Evolutionary conservation across 805 yeast genomes (phyloP), one percentile per base, ranked within the genome.

Genomic region (Candida gorgasii): DNA sequence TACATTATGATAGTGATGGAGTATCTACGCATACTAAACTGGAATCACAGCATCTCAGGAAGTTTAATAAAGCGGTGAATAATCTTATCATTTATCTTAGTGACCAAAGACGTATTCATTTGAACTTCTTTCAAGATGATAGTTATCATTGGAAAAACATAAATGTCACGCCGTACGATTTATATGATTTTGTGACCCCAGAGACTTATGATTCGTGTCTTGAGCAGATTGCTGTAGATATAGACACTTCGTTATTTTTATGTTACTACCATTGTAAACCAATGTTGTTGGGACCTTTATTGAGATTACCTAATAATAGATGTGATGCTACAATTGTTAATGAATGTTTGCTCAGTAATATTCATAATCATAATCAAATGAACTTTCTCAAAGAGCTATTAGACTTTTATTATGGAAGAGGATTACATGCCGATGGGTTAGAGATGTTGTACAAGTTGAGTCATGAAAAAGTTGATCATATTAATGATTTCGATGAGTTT

Each of bases 181-280:
- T 77, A n/a, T 69, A 69, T 39, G 69, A 68, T 8, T 51, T 52
- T 12, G 39, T 58, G n/a, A 49, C 49, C 8, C 41, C 48, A 5
- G 54, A 54, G 20, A 49, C 58, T 13, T 39, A 56, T n/a, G 43
- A 54, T n/a, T 41, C 48, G 6, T 46, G 54, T 17, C 44, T 69
- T 27, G 51, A 52, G 4, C 56, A 59, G 16, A 52, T 65, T 16
- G 75, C 77, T 0, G 59, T 69, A 8, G 63, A 79, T 35, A 76
- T 93, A 2, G 99, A 92, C 55, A 85, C 96, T 0, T 73, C 88
- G 1, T 68, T 93, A 14, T 88, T 92, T 53, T 70, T 79, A 39
- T 79, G 93, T 46, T 92, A 93, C 57, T 68, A 80, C 44, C 57
- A 79, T n/a, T 78, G 79, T 22, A 79, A 79, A 42, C 86, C 87